Conservation (phyloP, 805 yeast species). For the Danielia reshetovae region DNA sequence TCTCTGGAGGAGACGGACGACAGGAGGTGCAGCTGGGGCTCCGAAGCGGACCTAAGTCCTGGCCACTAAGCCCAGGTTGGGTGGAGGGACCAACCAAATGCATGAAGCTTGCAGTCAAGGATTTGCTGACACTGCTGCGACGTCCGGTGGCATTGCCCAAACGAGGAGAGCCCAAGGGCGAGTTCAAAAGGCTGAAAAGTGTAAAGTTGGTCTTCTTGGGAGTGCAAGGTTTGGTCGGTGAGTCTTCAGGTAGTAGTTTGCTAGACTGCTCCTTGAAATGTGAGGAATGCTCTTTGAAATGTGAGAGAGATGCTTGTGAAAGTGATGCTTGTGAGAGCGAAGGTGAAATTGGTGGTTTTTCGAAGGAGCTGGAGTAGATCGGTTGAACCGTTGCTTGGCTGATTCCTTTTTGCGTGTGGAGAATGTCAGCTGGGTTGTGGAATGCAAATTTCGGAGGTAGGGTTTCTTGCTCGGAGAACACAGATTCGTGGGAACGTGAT, state of each 20-base stretch:
- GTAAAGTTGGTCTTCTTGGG: conserved; percentile 17
- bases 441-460: conserved; percentile 3
- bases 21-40: neutral
- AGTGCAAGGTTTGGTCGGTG: conserved; percentile 2
- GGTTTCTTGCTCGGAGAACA: conserved; percentile 9
- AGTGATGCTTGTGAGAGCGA: too few relatives aligned
- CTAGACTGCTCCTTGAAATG: conserved; percentile 15
- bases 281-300: too few relatives aligned
- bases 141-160: neutral
- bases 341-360: neutral
- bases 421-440: neutral
- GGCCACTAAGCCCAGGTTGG: too few relatives aligned
- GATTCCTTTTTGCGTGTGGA: conserved; percentile 7
- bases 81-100: conserved; percentile 17
- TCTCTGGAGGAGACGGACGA: conserved; percentile 14
- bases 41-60: too few relatives aligned
- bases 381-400: conserved; percentile 30
- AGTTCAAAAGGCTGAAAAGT: conserved; percentile 17
- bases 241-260: conserved; percentile 7
- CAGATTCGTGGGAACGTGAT: conserved; percentile 25
- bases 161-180: conserved; percentile 18
- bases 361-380: conserved; percentile 19
- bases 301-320: too few relatives aligned
- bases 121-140: conserved; percentile 16
- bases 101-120: conserved; percentile 28